Conservation (phyloP, 2,329 filamentous ascomycete species). For the Pseudocercospora ulei region DNA sequence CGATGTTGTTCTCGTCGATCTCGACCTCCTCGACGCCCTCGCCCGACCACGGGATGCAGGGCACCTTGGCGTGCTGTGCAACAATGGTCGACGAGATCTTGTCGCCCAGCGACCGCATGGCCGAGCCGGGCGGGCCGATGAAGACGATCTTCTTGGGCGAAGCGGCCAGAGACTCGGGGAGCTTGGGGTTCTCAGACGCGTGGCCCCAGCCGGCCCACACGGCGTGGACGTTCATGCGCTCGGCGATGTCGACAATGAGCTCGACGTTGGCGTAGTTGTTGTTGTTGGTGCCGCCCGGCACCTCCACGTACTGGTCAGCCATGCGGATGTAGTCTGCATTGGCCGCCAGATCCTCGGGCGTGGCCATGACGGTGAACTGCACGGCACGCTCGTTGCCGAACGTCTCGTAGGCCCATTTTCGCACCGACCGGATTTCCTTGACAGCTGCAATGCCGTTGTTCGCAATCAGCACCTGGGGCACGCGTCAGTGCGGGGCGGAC, state of each 20-base stretch:
- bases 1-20: constrained; percentile 72
- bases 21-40: constrained; percentile 75
- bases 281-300: constrained; percentile 97
- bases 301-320: constrained; percentile 99
- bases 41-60: constrained; percentile 99
- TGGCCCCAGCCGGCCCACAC: constrained; percentile 99
- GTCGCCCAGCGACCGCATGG: constrained; percentile 97
- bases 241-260: constrained; percentile 95
- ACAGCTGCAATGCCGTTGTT: constrained; percentile 99
- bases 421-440: constrained; percentile 96
- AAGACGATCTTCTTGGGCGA: constrained; percentile 99
- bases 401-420: constrained; percentile 99
- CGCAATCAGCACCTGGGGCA: constrained; percentile 77
- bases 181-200: constrained; percentile 95
- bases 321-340: constrained; percentile 99
- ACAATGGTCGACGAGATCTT: constrained; percentile 99
- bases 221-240: constrained; percentile 96
- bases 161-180: constrained; percentile 89
- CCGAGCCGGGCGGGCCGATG: constrained; percentile 93
- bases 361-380: constrained; percentile 99
- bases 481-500: constrained; percentile 17
- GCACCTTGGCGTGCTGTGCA: constrained; percentile 89
- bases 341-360: constrained; percentile 89
- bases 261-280: constrained; percentile 99
- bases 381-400: constrained; percentile 98